phyloP scores from a whole-genome alignment of 257 asterid genomes.

The Parsonsia alboflavescens region DNA sequence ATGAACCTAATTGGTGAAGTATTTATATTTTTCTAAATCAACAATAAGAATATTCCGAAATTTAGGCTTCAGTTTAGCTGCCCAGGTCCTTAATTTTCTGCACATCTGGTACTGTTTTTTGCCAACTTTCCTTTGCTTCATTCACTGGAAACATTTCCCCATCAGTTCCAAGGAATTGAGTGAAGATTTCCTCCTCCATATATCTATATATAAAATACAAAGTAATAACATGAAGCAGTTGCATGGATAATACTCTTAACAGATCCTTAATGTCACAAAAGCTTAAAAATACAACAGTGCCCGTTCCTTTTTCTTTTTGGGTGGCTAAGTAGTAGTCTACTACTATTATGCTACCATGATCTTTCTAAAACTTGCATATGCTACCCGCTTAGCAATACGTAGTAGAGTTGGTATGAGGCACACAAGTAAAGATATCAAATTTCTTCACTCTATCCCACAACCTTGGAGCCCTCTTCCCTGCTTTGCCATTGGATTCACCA shows the following conservation, averaged over 20 bases:
- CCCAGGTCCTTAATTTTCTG: not conserved
- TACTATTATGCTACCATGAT: not conserved
- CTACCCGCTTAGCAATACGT: conserved; percentile 19
- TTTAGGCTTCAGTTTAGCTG: not conserved
- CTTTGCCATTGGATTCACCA: conserved; percentile 3
- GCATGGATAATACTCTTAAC: not conserved
- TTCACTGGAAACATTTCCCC: not conserved
- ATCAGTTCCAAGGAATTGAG: not conserved
- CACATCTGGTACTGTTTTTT: not conserved
- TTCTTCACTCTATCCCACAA: conserved; percentile 74
- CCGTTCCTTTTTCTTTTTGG: not conserved
- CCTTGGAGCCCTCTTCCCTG: conserved; percentile 31
- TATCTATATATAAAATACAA: not conserved
- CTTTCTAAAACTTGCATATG: not conserved
- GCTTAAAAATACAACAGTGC: not conserved
- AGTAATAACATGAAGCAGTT: not conserved
- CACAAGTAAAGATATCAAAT: conserved; percentile 63
- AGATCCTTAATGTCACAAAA: not conserved
- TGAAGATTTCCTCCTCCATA: not conserved
- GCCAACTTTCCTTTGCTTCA: not conserved
- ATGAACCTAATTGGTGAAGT: no score
- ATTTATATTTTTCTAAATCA: no score
- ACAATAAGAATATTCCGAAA: no score
- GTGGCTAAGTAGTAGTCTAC: not conserved
- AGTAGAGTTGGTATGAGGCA: conserved; percentile 38